Evolutionary conservation across 805 yeast genomes (phyloP), one percentile per base, ranked within the genome.

Genomic region (Myxozyma neotropica): DNA sequence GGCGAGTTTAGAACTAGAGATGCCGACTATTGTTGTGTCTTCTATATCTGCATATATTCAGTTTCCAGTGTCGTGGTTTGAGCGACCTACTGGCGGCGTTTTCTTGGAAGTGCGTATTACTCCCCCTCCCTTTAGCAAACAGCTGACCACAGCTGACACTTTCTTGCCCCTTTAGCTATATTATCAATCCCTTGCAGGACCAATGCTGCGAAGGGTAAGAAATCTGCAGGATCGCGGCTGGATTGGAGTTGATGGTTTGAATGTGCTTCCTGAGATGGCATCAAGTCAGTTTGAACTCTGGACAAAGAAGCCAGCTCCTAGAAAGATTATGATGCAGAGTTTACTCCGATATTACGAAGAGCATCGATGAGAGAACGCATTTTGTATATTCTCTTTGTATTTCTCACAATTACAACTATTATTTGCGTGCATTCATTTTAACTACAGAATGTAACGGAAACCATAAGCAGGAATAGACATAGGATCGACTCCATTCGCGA

Each of bases 21-120:
- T 57, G 57, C 61, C 61, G 15, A 57, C 57, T 7, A 42, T 57
- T 2, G 39, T 57, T 17, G 55, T 53, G n/a, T 53, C 54, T 4
- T 46, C 52, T 8, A 23, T 38, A 1, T 46, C 61, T 12, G 61
- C 54, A 21, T 39, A 57, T 42, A 19, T 43, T 23, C 48, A 40
- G 35, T 50, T 57, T 47, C 53, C 57, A 3, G 35, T 53, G 33
- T 13, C 15, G 1, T 57, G 61, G 61, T 53, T 57, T 36, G 40
- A 21, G 1, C 17, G 53, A 13, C 43, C 53, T 6, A 47, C 61
- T 4, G 61, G 57, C 12, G 57, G 57, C 7, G 57, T 57, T 2
- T 43, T 52, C n/a, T 10, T 57, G 23, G 61, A 57, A 42, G 60
- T 56, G 35, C 24, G 52, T 19, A 5, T 1, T 15, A 10, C 39